phyloP scores from a whole-genome alignment of 495 filamentous ascomycete species.

The Rhypophila decipiens region DNA sequence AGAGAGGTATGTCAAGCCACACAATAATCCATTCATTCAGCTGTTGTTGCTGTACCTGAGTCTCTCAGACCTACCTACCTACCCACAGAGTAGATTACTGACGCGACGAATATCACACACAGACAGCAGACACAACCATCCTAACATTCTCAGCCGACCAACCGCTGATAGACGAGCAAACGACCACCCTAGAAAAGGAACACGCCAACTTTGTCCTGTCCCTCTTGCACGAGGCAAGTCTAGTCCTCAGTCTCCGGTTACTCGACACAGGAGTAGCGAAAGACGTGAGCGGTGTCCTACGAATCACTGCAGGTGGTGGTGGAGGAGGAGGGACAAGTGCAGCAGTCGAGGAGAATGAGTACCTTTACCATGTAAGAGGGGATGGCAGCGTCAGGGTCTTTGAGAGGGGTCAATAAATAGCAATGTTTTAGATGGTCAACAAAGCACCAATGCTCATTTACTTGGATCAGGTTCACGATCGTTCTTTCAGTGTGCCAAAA shows the following conservation, averaged over 20 bases:
- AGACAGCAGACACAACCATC: constrained; percentile 54
- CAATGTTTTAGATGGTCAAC: too few relatives aligned
- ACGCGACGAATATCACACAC: constrained; percentile 17
- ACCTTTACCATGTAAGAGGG: constrained; percentile 70
- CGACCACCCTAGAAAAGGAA: constrained; percentile 60
- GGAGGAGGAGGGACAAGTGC: constrained; percentile 11
- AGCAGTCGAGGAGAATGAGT: constrained; percentile 62
- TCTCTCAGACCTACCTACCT: too few relatives aligned
- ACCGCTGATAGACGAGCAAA: constrained; percentile 52
- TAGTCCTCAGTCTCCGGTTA: constrained; percentile 61
- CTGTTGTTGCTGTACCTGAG: background rate
- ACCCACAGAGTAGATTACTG: constrained; percentile 12
- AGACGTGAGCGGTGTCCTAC: constrained; percentile 85
- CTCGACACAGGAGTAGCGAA: constrained; percentile 79
- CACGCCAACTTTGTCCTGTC: constrained; percentile 64
- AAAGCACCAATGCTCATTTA: too few relatives aligned
- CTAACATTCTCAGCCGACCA: constrained; percentile 64
- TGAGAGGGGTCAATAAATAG: constrained; percentile 55
- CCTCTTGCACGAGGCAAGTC: constrained; percentile 66
- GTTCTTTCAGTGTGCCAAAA: too few relatives aligned
- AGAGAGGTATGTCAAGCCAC: constrained; percentile 42
- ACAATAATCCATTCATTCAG: background rate
- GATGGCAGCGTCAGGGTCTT: constrained; percentile 78
- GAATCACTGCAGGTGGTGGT: constrained; percentile 56
- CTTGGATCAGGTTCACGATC: too few relatives aligned